Evolutionary conservation across 1,139 yeast species (phyloP).

Genomic region (Yamadazyma friedrichii): DNA sequence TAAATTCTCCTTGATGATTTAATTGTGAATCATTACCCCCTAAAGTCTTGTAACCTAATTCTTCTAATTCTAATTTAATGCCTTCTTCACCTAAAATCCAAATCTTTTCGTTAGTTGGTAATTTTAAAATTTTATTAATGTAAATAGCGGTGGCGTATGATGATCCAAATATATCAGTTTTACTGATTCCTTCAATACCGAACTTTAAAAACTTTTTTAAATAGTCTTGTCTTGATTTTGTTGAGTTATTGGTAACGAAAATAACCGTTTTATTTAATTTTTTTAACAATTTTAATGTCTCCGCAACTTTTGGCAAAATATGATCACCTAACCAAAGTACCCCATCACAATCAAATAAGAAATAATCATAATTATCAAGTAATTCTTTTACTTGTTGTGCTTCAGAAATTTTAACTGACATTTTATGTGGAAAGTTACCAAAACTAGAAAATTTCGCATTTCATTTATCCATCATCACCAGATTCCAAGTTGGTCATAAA

Average conservation of each 20-base stretch:
- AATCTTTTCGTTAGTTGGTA: constrained; percentile 57
- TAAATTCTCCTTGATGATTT: constrained; percentile 29
- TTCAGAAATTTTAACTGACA: constrained; percentile 20
- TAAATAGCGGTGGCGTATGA: constrained; percentile 91
- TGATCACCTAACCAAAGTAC: constrained; percentile 52
- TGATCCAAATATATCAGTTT: constrained; percentile 84
- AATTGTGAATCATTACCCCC: constrained; percentile 42
- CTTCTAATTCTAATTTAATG: constrained; percentile 41
- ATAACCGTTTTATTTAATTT: constrained; percentile 56
- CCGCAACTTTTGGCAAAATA: constrained; percentile 38
- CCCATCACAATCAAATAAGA: constrained; percentile 49
- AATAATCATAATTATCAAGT: constrained; percentile 39
- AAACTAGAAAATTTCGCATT: not conserved
- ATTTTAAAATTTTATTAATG: constrained; percentile 68
- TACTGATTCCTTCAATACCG: constrained; percentile 62
- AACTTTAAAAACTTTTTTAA: constrained; percentile 70
- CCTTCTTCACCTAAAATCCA: constrained; percentile 51
- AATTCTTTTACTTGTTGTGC: constrained; percentile 18
- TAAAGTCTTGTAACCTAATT: constrained; percentile 40
- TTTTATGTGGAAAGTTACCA: constrained; percentile 4
- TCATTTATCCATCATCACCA: too few relatives aligned
- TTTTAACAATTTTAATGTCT: constrained; percentile 38
- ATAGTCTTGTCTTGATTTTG: constrained; percentile 81
- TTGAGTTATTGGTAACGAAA: constrained; percentile 93
- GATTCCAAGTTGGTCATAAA: not conserved